Evolutionary conservation across 768 basidiomycete species (phyloP), one percentile per base, ranked within the genome.

Genomic region (Boletales sp.): DNA sequence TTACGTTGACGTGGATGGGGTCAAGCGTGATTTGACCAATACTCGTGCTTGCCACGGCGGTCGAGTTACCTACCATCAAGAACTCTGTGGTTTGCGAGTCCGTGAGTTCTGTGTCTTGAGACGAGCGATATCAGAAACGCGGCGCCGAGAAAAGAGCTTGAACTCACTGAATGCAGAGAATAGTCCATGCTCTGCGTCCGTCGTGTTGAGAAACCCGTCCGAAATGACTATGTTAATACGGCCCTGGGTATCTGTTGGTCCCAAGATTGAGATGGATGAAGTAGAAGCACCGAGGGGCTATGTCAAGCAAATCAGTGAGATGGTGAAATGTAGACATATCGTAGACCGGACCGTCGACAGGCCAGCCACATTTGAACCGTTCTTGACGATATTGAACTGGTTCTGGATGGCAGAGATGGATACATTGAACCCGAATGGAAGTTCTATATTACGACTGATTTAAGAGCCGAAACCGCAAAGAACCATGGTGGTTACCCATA

Each of bases 391-490:
- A 19, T 75, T 78, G 59, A 89, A 87, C 30, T 74, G 67, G 57
- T 89, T 88, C 60, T 78, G 69, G 30, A 89, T 87, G 51, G 84
- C 64, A 27, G 71, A 74, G 45, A 88, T 79, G 1, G 70, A 68
- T 15, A 87, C 8, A 24, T 68, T 68, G 64, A 89, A 89, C 10
- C 87, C 87, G 52, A 89, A 89, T 30, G 87, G 87, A 34, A 89
- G 67, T 54, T 76, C 84, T 85, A 51, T 39, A 47, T 36, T 43
- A n/a, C 43, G 41, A 46, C 3, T 38, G 31, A 50, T 50, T 41
- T 17, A 31, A 45, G 4, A 57, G 27, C 21, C 47, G 14, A 36
- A 29, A n/a, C n/a, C 27, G 42, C 13, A 47, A 48, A n/a, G 30
- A 34, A 11, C 12, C 50, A 27, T 17, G 29, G 19, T 17, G 62